Evolutionary conservation across 1,139 yeast species (phyloP).

Genomic region (Lodderomyces parapsilosis): DNA sequence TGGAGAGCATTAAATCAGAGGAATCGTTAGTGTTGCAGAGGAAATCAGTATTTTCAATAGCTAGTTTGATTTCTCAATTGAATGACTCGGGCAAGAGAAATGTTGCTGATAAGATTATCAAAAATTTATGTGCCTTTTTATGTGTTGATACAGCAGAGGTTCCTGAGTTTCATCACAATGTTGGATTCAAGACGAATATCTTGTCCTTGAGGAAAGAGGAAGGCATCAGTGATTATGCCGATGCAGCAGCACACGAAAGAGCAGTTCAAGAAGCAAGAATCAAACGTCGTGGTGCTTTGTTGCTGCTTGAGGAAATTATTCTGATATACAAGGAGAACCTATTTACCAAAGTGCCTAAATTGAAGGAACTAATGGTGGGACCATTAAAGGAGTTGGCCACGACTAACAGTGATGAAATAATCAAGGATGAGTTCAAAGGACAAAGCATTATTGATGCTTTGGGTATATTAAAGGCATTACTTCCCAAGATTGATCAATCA

Average conservation of each 20-base stretch:
- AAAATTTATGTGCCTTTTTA: conserved; percentile 86
- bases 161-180: conserved; percentile 82
- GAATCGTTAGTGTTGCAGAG: conserved; percentile 63
- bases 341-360: conserved; percentile 65
- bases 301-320: conserved; percentile 62
- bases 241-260: conserved; percentile 59
- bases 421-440: conserved; percentile 54
- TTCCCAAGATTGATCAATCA: conserved; percentile 56
- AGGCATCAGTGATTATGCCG: conserved; percentile 65
- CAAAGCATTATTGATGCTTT: conserved; percentile 85
- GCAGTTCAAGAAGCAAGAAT: conserved; percentile 72
- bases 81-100: conserved; percentile 56
- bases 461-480: conserved; percentile 75
- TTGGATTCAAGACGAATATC: conserved; percentile 53
- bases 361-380: conserved; percentile 65
- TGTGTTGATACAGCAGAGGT: conserved; percentile 97
- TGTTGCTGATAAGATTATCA: conserved; percentile 85
- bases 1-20: conserved; percentile 90
- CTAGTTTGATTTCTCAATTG: conserved; percentile 60
- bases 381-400: conserved; percentile 46
- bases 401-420: conserved; percentile 32
- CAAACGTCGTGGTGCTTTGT: conserved; percentile 80
- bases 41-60: conserved; percentile 69
- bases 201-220: conserved; percentile 82
- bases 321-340: conserved; percentile 50